These are phyloP conservation scores for Dryas octopetala DNA, from an alignment of 306 rosid genomes.

Conservation along the genomic window DNA sequence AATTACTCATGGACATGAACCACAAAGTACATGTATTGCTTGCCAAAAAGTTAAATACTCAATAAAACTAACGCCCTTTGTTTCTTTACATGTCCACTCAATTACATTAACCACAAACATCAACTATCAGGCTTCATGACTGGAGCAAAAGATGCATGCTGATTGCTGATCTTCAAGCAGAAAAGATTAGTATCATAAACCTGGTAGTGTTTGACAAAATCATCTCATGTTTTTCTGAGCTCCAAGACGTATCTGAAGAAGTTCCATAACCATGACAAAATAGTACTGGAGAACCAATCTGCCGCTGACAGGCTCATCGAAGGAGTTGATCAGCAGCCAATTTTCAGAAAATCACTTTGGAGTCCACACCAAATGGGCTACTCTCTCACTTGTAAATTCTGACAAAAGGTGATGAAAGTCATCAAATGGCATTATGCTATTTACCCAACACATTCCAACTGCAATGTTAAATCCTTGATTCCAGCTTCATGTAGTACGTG, in stretches of 20 bases:
- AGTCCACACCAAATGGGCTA: background rate
- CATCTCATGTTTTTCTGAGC: slow-evolving; percentile 7
- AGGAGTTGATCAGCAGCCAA: background rate
- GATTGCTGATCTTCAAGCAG: slow-evolving; percentile 7
- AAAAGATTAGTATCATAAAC: background rate
- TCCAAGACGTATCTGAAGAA: background rate
- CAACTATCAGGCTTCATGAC: background rate
- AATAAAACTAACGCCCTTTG: background rate
- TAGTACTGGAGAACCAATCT: background rate
- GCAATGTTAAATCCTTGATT: slow-evolving; percentile 84
- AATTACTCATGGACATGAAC: background rate
- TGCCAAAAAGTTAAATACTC: background rate
- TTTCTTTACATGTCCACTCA: slow-evolving; percentile 11
- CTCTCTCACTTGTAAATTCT: slow-evolving; percentile 11
- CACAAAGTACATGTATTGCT: background rate
- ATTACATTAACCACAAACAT: background rate
- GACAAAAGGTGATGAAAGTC: slow-evolving; percentile 9
- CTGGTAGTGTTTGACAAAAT: background rate
- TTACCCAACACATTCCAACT: slow-evolving; percentile 56
- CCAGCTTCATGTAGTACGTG: slow-evolving; percentile 61
- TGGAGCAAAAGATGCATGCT: slow-evolving; percentile 1
- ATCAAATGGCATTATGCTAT: background rate
- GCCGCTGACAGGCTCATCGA: background rate
- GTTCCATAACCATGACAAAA: background rate
- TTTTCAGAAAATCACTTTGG: background rate